Base-by-base conservation (phyloP, 192 early-diverging fungal species). In the Dimargaris cristalligena region DNA sequence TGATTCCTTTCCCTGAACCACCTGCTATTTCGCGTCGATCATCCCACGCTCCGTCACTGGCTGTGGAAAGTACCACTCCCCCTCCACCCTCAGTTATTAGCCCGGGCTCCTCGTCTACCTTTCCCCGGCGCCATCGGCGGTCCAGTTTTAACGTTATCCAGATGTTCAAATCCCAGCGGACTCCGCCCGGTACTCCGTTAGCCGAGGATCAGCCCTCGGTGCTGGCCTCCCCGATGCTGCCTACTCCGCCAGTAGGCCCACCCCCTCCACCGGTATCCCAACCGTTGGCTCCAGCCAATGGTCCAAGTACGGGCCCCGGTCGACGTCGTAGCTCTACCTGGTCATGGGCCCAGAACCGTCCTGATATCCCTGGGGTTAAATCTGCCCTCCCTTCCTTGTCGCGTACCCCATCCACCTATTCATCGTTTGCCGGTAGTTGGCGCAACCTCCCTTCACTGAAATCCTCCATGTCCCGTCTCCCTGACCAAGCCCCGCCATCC, bases 301-400 rank as follows among this genome's bases (percentile, higher is more conserved):
- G 4, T n/a, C 4, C 23, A 4, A 25, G 22, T 48, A 4, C 47
- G 23, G 47, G 34, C 18, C 54, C 4, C 13, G 54, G 54, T 10
- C 26, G 54, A 20, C 54, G 54, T 10, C 54, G 54, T 14, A 56
- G 54, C 23, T 56, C 54, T 29, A 56, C 54, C 29, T 56, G 54
- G 54, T 33, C 54, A 13, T 56, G 54, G 54, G 29, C 54, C 3
- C 31, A 13, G 2, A 20, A 20, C 20, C 34, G 11, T 23, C 28
- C 0, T 3, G 18, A 16, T 3, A 33, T 29, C 54, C 31, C 54
- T n/a, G n/a, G n/a, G n/a, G n/a, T n/a, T n/a, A n/a, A n/a, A n/a
- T n/a, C n/a, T n/a, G n/a, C n/a, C n/a, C n/a, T n/a, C n/a, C n/a
- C n/a, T n/a, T n/a, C n/a, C n/a, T n/a, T n/a, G n/a, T n/a, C n/a